A percentile compares a stretch with the other conserved stretches of the same genome.
Evolutionary conservation across 176 grass and related monocot species (phyloP).

Genomic region (Zoysia japonica): DNA sequence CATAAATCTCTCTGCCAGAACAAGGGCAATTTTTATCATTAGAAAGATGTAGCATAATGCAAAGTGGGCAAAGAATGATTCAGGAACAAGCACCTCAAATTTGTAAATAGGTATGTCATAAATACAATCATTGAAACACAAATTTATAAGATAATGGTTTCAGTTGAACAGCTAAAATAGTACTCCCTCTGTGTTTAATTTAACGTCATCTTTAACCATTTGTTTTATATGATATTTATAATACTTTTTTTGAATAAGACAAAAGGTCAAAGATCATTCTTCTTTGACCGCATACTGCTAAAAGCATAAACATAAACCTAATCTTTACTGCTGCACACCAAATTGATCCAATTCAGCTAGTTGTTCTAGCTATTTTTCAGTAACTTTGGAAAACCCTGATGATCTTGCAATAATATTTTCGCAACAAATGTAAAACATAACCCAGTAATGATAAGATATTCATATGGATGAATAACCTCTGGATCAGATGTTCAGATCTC

Average conservation of each 20-base stretch:
- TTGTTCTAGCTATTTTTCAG: not conserved
- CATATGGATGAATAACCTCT: not conserved
- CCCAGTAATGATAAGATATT: not conserved
- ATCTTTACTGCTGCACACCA: not conserved
- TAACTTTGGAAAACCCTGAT: not conserved
- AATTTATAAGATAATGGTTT: not conserved
- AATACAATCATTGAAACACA: not conserved
- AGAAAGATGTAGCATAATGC: not conserved
- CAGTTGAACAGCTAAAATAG: not conserved
- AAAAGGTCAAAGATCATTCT: not conserved
- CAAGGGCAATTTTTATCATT: not conserved
- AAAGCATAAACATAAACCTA: not conserved
- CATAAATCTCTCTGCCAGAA: slow-evolving; percentile 48
- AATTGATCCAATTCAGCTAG: not conserved
- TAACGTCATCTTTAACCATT: too few relatives aligned
- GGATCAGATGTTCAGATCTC: not conserved
- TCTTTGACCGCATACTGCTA: not conserved
- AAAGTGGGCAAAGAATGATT: not conserved
- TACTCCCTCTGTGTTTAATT: too few relatives aligned
- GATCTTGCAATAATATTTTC: not conserved
- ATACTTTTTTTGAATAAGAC: too few relatives aligned
- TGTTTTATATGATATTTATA: not conserved
- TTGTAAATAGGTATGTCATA: not conserved
- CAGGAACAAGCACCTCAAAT: not conserved
- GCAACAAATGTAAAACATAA: not conserved